phyloP scores from a whole-genome alignment of 2,329 filamentous ascomycete genomes.

The Dichotomopilus funicola region DNA sequence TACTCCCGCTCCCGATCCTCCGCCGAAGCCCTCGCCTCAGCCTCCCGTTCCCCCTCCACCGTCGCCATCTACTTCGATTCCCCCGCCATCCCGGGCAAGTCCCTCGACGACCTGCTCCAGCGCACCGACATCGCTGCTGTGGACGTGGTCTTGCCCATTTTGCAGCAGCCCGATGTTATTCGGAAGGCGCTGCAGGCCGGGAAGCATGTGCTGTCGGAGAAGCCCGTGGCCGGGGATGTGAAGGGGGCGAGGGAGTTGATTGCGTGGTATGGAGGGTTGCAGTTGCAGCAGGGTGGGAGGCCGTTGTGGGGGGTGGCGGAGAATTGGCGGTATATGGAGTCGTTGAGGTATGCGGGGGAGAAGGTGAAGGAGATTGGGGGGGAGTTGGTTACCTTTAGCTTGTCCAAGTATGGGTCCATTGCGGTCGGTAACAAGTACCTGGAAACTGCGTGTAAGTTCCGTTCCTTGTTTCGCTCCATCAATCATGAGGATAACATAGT shows the following conservation, averaged over 20 bases:
- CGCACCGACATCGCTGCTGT: constrained; percentile 50
- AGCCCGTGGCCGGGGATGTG: constrained; percentile 57
- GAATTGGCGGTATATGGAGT: constrained; percentile 58
- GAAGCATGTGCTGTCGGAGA: constrained; percentile 65
- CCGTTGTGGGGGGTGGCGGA: constrained; percentile 59
- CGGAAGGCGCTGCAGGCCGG: constrained; percentile 53
- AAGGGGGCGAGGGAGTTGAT: constrained; percentile 24
- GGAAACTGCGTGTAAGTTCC: constrained; percentile 38
- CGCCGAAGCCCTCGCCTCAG: constrained; percentile 39
- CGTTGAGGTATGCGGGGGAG: constrained; percentile 20
- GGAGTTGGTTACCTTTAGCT: constrained; percentile 31
- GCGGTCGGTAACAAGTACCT: constrained; percentile 40
- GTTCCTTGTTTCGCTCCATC: not conserved
- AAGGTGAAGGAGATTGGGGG: constrained; percentile 25
- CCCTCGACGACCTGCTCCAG: constrained; percentile 45
- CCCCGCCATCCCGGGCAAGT: constrained; percentile 36
- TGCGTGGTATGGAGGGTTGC: constrained; percentile 25
- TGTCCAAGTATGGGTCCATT: constrained; percentile 40
- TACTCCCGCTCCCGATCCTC: constrained; percentile 58
- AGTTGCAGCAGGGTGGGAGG: not conserved
- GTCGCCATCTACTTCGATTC: constrained; percentile 54
- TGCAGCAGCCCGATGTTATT: constrained; percentile 52
- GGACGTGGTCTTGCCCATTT: constrained; percentile 57
- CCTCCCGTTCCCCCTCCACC: constrained; percentile 15
- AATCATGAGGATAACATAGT: not conserved